Evolutionary conservation across 2,329 filamentous ascomycete species (phyloP), one percentile per base, ranked within the genome.

Genomic region (Chrysosporium keratinophilum): DNA sequence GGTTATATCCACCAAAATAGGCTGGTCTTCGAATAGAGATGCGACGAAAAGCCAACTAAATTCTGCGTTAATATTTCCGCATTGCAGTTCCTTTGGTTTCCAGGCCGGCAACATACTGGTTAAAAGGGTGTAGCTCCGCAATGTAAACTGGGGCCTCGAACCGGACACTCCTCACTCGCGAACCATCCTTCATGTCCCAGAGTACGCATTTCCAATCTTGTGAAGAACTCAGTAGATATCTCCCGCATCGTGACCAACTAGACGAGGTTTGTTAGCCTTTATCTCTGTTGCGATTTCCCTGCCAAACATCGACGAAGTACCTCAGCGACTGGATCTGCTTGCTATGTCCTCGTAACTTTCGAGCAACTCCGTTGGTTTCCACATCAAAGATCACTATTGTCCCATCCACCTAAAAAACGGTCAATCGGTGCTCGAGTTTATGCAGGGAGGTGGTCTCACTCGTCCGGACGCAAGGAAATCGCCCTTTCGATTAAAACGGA

Each of bases 191-290:
- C 55, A 98, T 75, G 69, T 98, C 93, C 93, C 93, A 98, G 0
- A 98, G 77, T 49, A 95, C 89, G 58, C 87, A 90, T 71, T 94
- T 95, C 87, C 91, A 97, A 64, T 95, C 93, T 68, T 96, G 88
- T 43, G 89, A 95, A 10, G 89, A 87, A 55, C 88, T 95, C 54
- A 98, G 79, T 50, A 98, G 77, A 70, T 95, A 97, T 60, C 88
- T 81, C 23, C 93, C 91, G 71, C 89, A 88, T 62, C 85, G 80
- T 50, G 91, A 96, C 93, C 93, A 98, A 74, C 90, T 78, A 56
- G 35, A n/a, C n/a, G 34, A 23, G 3, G 34, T n/a, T 3, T 23
- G 14, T 54, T 23, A 54, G 43, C 9, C 20, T n/a, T n/a, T n/a
- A n/a, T n/a, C 33, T 19, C 15, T 2, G 11, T 28, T 40, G 17